Evolutionary conservation across 164 flowering plant genomes (phyloP).

Genomic region (Aristolochia fimbriata): DNA sequence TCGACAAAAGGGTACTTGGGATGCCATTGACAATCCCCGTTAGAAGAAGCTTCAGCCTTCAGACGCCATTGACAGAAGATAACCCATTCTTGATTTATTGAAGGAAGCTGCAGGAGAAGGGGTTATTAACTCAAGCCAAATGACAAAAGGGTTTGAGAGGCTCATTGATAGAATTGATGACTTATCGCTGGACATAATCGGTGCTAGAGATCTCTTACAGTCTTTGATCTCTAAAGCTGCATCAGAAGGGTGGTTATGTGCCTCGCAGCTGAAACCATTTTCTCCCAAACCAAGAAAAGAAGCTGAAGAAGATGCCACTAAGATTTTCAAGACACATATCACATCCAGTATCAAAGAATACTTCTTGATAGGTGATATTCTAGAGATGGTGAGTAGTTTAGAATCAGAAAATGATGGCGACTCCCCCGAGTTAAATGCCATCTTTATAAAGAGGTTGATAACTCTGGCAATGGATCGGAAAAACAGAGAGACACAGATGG

Average conservation of each 20-base stretch:
- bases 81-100: conserved; percentile 40
- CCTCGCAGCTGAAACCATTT: conserved; percentile 55
- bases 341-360: conserved; percentile 62
- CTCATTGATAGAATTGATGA: conserved; percentile 65
- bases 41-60: no score
- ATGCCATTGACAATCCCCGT: no score
- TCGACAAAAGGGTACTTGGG: no score
- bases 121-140: conserved; percentile 62
- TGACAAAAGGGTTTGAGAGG: conserved; percentile 58
- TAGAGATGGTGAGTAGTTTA: conserved; percentile 42
- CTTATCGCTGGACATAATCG: conserved; percentile 61
- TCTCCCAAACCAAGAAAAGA: conserved; percentile 19
- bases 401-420: conserved; percentile 32
- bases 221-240: conserved; percentile 66
- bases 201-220: conserved; percentile 45
- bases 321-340: conserved; percentile 40
- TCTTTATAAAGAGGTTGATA: conserved; percentile 65
- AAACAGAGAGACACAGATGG: conserved; percentile 90
- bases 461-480: conserved; percentile 77
- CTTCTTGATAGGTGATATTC: conserved; percentile 55
- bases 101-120: conserved; percentile 61
- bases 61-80: no score
- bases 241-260: conserved; percentile 76
- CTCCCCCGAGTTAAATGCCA: conserved; percentile 39
- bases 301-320: conserved; percentile 30